Percentiles rank a stretch among this genome's conserved stretches.
Conservation (phyloP, 257 asterid species). For the Solanum chmielewskii region DNA sequence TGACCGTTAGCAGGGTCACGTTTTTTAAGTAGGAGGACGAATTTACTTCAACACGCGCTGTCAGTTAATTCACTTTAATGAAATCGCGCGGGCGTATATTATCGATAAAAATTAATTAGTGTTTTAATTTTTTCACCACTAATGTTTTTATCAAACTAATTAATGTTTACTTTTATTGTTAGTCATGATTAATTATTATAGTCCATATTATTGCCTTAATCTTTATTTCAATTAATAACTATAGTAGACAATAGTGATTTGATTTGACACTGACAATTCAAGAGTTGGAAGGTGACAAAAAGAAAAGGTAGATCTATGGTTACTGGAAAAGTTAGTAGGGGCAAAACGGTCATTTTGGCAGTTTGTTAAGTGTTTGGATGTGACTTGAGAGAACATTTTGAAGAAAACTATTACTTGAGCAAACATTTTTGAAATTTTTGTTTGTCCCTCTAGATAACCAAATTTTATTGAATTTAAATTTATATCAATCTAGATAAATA, state of each 20-base stretch:
- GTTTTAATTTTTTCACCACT: not conserved
- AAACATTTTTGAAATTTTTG: not conserved
- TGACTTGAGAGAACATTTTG: not conserved
- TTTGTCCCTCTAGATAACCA: not conserved
- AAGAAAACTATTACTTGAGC: not conserved
- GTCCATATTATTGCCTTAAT: not conserved
- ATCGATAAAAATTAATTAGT: not conserved
- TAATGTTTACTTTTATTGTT: not conserved
- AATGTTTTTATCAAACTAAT: not conserved
- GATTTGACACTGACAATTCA: not conserved
- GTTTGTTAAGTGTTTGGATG: not conserved
- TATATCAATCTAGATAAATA: not conserved
- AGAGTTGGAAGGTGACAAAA: not conserved
- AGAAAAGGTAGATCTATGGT: not conserved
- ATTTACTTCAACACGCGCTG: not conserved
- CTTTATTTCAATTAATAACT: not conserved
- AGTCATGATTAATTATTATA: not conserved
- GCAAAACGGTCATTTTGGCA: not conserved
- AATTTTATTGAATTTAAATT: not conserved
- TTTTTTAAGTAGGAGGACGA: not conserved
- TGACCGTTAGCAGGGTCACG: not conserved
- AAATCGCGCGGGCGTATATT: not conserved
- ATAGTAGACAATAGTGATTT: not conserved
- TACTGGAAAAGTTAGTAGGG: not conserved
- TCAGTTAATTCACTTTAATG: not conserved